A percentile compares a stretch with the other conserved stretches of the same genome.
These are phyloP conservation scores for Tetrastigma voinierianum DNA, from an alignment of 164 flowering plant genomes.

Conservation along the genomic window DNA sequence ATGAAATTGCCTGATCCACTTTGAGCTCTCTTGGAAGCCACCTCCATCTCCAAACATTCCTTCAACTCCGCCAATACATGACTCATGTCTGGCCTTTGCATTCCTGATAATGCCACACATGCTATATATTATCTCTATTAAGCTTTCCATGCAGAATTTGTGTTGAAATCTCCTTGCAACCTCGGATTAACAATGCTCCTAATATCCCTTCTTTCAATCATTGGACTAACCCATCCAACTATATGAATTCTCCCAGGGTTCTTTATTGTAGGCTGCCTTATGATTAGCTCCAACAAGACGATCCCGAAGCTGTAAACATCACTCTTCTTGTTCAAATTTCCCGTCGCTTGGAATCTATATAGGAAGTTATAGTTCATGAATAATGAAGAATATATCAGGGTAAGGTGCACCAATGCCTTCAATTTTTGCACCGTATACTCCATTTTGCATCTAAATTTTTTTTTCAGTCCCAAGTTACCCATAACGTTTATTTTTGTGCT, in stretches of 20 bases:
- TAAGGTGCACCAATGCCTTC: no score
- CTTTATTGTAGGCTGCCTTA: constrained; percentile 19
- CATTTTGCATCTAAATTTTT: no score
- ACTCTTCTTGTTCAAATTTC: constrained; percentile 23
- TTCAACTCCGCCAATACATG: constrained; percentile 22
- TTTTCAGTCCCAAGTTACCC: no score
- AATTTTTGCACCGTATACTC: no score
- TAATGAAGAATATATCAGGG: no score
- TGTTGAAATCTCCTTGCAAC: constrained; percentile 18
- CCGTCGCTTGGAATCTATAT: constrained; percentile 12
- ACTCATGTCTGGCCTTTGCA: constrained; percentile 35
- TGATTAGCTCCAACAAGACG: constrained; percentile 25
- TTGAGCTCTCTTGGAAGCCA: not conserved
- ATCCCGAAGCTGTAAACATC: constrained; percentile 37
- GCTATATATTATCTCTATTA: constrained; percentile 33
- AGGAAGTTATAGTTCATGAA: not conserved
- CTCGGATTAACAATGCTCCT: constrained; percentile 21
- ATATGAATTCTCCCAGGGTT: constrained; percentile 8
- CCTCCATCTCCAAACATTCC: constrained; percentile 25
- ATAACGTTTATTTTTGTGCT: no score
- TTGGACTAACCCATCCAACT: constrained; percentile 13
- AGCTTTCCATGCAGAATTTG: constrained; percentile 26
- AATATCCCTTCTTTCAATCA: constrained; percentile 18
- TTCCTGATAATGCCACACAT: constrained; percentile 20
- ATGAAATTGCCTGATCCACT: not conserved